Evolutionary conservation across 257 asterid species (phyloP).

Genomic region (Anisodus tanguticus): DNA sequence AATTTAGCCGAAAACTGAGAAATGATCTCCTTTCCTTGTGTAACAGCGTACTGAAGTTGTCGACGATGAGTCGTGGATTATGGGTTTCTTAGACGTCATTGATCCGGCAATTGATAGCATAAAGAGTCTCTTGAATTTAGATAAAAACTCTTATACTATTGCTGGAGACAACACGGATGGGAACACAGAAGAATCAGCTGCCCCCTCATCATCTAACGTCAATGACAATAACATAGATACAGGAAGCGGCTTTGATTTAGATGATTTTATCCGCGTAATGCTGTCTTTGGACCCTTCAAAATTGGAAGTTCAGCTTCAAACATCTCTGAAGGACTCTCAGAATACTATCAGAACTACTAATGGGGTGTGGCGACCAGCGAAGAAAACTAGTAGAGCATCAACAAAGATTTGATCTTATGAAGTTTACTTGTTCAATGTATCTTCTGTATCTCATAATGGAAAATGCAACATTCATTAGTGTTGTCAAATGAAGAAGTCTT

Average conservation of each 20-base stretch:
- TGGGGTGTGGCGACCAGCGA: conserved; percentile 39
- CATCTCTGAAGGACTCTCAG: conserved; percentile 37
- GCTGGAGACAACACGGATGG: conserved; percentile 28
- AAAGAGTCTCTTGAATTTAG: conserved; percentile 63
- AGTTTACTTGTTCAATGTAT: not conserved
- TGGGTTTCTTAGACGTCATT: conserved; percentile 92
- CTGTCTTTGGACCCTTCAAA: conserved; percentile 70
- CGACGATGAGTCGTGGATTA: conserved; percentile 92
- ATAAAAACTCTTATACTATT: conserved; percentile 33
- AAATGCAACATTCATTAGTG: conserved; percentile 14
- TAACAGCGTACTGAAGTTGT: conserved; percentile 91
- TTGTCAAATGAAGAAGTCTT: conserved; percentile 6
- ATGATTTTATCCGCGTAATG: conserved; percentile 62
- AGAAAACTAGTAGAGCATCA: conserved; percentile 33
- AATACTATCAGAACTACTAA: conserved; percentile 38
- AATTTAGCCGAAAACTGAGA: not conserved
- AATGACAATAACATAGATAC: conserved; percentile 30
- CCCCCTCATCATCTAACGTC: conserved; percentile 32
- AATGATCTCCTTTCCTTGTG: conserved; percentile 29
- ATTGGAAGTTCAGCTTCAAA: conserved; percentile 55
- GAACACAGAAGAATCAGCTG: conserved; percentile 37
- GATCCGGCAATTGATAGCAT: conserved; percentile 92
- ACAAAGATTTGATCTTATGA: conserved; percentile 24
- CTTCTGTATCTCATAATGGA: not conserved
- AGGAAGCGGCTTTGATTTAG: conserved; percentile 62